A percentile compares a stretch with the other conserved stretches of the same genome.
Conservation (phyloP, 805 yeast genomes). For the Clavispora santaluciae region DNA sequence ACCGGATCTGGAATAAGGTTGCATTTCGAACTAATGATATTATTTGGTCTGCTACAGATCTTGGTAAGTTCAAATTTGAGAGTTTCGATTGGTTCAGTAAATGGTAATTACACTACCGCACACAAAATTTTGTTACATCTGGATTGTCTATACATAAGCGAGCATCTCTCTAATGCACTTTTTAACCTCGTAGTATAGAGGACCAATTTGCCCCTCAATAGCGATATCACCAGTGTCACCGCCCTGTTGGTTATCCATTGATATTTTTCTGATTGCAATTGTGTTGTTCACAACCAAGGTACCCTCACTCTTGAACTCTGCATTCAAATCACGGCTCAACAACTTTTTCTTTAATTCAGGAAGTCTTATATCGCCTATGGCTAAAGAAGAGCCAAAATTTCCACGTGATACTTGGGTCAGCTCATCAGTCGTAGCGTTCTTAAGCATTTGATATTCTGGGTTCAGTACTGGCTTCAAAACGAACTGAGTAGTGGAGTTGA, state of each 20-base stretch:
- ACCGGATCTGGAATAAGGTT: constrained; percentile 44
- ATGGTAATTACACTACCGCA: neutral
- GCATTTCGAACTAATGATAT: constrained; percentile 22
- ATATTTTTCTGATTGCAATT: constrained; percentile 68
- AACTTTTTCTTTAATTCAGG: constrained; percentile 73
- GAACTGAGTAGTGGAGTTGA: constrained; percentile 7
- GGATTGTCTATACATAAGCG: constrained; percentile 52
- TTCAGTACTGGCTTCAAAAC: constrained; percentile 4
- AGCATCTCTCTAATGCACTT: constrained; percentile 66
- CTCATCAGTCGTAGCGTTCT: neutral
- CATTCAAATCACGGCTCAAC: constrained; percentile 53
- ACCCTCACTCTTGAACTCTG: constrained; percentile 93
- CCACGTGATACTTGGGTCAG: neutral
- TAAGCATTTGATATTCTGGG: neutral
- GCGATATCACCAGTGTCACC: constrained; percentile 74
- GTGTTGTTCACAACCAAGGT: constrained; percentile 77
- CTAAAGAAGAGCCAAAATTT: constrained; percentile 30
- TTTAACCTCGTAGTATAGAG: constrained; percentile 73
- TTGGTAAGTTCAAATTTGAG: constrained; percentile 3
- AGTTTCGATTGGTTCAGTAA: constrained; percentile 1
- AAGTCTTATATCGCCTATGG: constrained; percentile 84
- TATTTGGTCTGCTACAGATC: neutral
- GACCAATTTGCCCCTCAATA: constrained; percentile 76
- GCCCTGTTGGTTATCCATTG: constrained; percentile 30
- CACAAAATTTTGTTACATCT: neutral